Evolutionary conservation across 129 eudicot species (phyloP).

Genomic region (Tagetes erecta): DNA sequence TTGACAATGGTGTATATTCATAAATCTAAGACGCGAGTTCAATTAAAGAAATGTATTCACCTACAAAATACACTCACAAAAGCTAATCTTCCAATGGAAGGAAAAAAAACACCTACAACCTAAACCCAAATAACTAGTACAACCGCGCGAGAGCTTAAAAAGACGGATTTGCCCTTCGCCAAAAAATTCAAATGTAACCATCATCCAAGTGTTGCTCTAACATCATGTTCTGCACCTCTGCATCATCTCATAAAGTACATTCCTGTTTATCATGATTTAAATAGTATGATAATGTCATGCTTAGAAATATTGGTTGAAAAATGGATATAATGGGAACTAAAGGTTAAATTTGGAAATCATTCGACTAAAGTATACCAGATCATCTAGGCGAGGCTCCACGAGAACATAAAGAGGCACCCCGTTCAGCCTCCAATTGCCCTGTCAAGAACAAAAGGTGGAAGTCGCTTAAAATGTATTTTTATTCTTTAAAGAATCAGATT

Average conservation of each 20-base stretch:
- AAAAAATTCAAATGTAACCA: slow-evolving; percentile 4
- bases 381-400: slow-evolving; percentile 83
- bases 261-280: slow-evolving; percentile 24
- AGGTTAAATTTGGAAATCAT: not conserved
- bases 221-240: slow-evolving; percentile 13
- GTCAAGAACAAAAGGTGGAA: slow-evolving; percentile 18
- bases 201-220: slow-evolving; percentile 12
- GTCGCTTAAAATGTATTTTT: not conserved
- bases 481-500: not conserved
- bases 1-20: slow-evolving; percentile 16
- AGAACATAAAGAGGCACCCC: slow-evolving; percentile 80
- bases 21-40: slow-evolving; percentile 28
- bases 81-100: slow-evolving; percentile 29
- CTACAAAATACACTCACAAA: slow-evolving; percentile 36
- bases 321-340: not conserved
- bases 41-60: slow-evolving; percentile 34
- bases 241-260: slow-evolving; percentile 19
- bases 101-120: slow-evolving; percentile 19
- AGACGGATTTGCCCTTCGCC: slow-evolving; percentile 21
- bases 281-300: not conserved
- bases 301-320: not conserved
- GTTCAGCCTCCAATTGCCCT: slow-evolving; percentile 66
- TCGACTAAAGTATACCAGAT: slow-evolving; percentile 31
- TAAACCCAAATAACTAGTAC: slow-evolving; percentile 22
- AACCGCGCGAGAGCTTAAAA: not conserved